A percentile compares a stretch with the other conserved stretches of the same genome.
Conservation (phyloP, 768 basidiomycete genomes). For the Chalciporus pseudorubinellus region DNA sequence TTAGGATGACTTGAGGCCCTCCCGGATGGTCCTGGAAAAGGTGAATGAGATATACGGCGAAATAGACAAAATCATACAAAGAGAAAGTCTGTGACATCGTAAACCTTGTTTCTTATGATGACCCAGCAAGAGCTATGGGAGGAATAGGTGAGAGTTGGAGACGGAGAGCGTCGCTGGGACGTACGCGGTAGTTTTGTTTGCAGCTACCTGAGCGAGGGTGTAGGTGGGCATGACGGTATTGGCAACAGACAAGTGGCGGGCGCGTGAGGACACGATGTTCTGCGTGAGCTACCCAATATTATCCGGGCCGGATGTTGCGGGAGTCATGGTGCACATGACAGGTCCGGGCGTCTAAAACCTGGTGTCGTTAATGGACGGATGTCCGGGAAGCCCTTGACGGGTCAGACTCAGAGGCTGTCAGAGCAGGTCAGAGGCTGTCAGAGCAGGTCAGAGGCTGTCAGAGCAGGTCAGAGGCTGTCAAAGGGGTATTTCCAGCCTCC, state of each 20-base stretch:
- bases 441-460: not conserved
- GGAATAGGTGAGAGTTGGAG: slow-evolving; percentile 8
- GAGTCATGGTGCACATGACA: not conserved
- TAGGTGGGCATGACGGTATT: slow-evolving; percentile 37
- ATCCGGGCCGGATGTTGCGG: not conserved
- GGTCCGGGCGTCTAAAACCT: too few species aligned
- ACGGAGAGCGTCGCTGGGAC: slow-evolving; percentile 13
- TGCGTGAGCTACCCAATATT: not conserved
- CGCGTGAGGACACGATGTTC: not conserved
- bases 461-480: not conserved
- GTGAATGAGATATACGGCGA: not conserved
- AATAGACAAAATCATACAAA: slow-evolving; percentile 39
- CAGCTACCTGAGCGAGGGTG: slow-evolving; percentile 55
- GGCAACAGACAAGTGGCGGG: not conserved
- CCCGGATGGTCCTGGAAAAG: slow-evolving; percentile 68
- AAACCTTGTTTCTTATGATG: slow-evolving; percentile 75
- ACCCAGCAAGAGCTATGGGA: slow-evolving; percentile 76
- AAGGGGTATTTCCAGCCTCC: too few species aligned
- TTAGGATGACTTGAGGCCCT: slow-evolving; percentile 76
- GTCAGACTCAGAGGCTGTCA: not conserved
- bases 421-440: not conserved
- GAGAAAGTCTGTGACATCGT: slow-evolving; percentile 82
- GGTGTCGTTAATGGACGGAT: too few species aligned
- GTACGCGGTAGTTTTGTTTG: slow-evolving; percentile 55
- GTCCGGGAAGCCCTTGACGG: too few species aligned